phyloP scores from a whole-genome alignment of 2,329 filamentous ascomycete species.

The Aspergillus oerlinghausenensis region DNA sequence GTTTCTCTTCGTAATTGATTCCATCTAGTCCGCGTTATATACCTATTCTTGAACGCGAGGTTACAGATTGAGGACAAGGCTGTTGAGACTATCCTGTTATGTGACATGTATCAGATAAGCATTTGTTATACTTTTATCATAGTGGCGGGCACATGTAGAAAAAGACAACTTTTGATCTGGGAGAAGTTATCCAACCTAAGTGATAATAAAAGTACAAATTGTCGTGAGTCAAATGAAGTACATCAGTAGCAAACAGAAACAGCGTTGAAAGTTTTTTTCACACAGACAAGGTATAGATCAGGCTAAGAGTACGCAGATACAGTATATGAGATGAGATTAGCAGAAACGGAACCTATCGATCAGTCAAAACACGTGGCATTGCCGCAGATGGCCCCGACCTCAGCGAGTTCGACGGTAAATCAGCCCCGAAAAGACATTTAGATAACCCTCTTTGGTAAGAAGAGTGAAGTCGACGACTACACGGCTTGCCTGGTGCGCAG shows the following conservation, averaged over 20 bases:
- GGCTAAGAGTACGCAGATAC: background rate
- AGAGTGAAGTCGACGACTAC: constrained; percentile 38
- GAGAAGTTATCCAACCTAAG: background rate
- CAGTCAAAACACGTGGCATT: background rate
- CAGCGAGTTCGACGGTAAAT: constrained; percentile 30
- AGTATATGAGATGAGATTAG: background rate
- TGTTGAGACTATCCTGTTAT: no score
- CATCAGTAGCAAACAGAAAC: background rate
- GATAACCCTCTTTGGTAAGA: constrained; percentile 38
- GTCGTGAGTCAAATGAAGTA: background rate
- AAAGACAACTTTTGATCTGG: background rate
- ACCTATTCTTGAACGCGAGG: background rate
- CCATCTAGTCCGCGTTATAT: background rate
- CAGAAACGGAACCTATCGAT: background rate
- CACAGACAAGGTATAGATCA: background rate
- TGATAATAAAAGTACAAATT: background rate
- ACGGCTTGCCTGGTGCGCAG: constrained; percentile 25
- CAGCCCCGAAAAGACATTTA: constrained; percentile 38
- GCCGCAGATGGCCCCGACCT: background rate
- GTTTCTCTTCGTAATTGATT: background rate
- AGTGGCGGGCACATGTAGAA: background rate
- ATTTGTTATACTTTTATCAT: background rate
- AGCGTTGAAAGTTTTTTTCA: background rate
- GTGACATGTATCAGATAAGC: background rate
- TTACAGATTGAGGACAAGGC: background rate